Conservation (phyloP, 1,139 yeast genomes). For the Pichia sp. region DNA sequence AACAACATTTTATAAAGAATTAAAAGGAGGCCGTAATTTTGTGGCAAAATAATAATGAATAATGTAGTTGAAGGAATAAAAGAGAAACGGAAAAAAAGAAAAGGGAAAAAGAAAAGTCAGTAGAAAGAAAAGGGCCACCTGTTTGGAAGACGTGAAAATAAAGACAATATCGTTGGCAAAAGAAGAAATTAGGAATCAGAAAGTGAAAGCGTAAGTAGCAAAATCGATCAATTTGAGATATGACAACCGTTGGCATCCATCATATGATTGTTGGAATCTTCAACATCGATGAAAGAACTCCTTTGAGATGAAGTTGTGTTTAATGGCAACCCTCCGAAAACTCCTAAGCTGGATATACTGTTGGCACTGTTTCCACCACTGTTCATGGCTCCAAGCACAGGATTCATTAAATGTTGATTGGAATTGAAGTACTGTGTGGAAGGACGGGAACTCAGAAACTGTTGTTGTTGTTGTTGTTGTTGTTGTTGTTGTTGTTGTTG, state of each 20-base stretch:
- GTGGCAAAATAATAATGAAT: background rate
- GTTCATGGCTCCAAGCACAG: slow-evolving; percentile 14
- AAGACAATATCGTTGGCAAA: background rate
- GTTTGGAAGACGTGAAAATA: background rate
- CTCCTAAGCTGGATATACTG: slow-evolving; percentile 6
- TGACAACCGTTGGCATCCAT: background rate
- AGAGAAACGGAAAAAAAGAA: background rate
- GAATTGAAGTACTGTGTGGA: slow-evolving; percentile 4
- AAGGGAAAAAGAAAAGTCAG: background rate
- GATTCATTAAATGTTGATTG: slow-evolving; percentile 7
- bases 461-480: slow-evolving; percentile 1
- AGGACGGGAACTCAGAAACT: background rate
- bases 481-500: slow-evolving; percentile 3
- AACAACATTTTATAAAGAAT: background rate
- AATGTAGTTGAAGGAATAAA: background rate
- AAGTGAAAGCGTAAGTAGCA: background rate
- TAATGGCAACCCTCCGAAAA: slow-evolving; percentile 1
- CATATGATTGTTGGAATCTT: background rate
- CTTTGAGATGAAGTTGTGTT: slow-evolving; percentile 5
- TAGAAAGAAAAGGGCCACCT: background rate
- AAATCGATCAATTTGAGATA: background rate
- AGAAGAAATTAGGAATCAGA: too few species aligned
- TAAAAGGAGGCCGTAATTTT: background rate
- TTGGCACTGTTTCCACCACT: slow-evolving; percentile 1
- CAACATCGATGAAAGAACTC: slow-evolving; percentile 7